Evolutionary conservation across 2,329 filamentous ascomycete genomes (phyloP), one percentile per base, ranked within the genome.

Genomic region (Sclerotinia trifoliorum): DNA sequence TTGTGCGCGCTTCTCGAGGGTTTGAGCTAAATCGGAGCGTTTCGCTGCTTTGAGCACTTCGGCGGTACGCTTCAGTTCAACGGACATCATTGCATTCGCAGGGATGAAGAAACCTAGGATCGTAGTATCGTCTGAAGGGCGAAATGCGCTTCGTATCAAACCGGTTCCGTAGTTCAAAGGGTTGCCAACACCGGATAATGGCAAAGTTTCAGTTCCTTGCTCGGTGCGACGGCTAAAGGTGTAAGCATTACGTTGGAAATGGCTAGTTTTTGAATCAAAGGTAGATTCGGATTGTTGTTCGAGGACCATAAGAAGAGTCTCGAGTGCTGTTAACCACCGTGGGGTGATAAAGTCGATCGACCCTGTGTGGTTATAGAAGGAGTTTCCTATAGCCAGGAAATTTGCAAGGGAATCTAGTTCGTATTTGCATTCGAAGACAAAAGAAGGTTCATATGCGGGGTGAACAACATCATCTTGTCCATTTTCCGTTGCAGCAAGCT

Each of bases 341-440:
- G 84, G 78, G 3, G 86, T 94, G 49, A 98, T 77, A 77, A 96
- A 97, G 1, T 90, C 89, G 0, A 85, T 90, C 0, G 92, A 94
- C 2, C 85, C 85, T 0, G 93, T 96, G 76, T 92, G 85, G 51
- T 90, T 87, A 80, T 95, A 85, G 80, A 96, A 98, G 74, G 97
- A 89, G 75, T 97, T 97, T 24, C 85, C 87, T 2, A 99, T 81
- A 0, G 91, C 88, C 7, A 99, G 84, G 78, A 99, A 99, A 77
- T 96, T 90, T 0, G 94, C 95, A 0, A 99, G 84, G 11, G 94
- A 97, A 80, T 99, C 95, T 29, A 99, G 88, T 81, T 99, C 95
- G 80, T 98, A 99, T 80, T 99, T 99, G 86, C 95, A 99, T 80
- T 99, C 95, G 73, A 97, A 99, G 4, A 99, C 95, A 61, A 89